Base-by-base conservation (phyloP, 352 stramenopile genomes). In the Pythium aquatile region DNA sequence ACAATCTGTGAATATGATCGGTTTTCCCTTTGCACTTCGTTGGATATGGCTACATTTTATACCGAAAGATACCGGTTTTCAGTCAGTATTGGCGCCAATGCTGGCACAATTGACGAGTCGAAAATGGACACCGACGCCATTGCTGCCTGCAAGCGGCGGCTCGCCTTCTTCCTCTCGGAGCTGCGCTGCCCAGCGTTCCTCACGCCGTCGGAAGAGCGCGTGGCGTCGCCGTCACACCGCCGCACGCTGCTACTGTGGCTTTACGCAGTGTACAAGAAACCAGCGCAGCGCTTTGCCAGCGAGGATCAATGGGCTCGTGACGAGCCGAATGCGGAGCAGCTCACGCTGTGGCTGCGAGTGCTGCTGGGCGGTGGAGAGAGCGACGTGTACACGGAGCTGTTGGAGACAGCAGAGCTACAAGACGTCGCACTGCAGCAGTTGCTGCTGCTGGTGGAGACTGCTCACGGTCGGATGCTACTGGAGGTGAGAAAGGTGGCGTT, bases 381-480 rank as follows among this genome's bases (percentile, higher is more conserved):
- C 52, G 14, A 58, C 55, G 46, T 77, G 70, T 39, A 49, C 73
- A 40, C 29, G 74, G 35, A 58, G 20, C 57, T 87, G 55, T 37
- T 72, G 17, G 37, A 70, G 5, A 53, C 60, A 2, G 66, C 58
- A 13, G 42, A 39, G 17, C n/a, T 61, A 6, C n/a, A 28, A 1
- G 24, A 26, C 17, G 10, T 26, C 13, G 39, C 40, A 13, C 35
- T 70, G 13, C 7, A 49, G 0, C 56, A 61, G 24, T 51, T 74
- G 28, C 53, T 74, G 24, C 17, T 66, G 3, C 40, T 75, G 29
- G 56, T 70, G 14, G 75, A 85, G 47, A 72, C 57, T 30, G 73
- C 89, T 54, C 33, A 84, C 67, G 83, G 81, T 58, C 66, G 81
- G 56, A 49, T 82, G 26, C 29, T 79, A 58, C 46, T 92, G 16